These are phyloP conservation scores for Pyracantha coccinea DNA, from an alignment of 331 rosid genomes.

Conservation along the genomic window DNA sequence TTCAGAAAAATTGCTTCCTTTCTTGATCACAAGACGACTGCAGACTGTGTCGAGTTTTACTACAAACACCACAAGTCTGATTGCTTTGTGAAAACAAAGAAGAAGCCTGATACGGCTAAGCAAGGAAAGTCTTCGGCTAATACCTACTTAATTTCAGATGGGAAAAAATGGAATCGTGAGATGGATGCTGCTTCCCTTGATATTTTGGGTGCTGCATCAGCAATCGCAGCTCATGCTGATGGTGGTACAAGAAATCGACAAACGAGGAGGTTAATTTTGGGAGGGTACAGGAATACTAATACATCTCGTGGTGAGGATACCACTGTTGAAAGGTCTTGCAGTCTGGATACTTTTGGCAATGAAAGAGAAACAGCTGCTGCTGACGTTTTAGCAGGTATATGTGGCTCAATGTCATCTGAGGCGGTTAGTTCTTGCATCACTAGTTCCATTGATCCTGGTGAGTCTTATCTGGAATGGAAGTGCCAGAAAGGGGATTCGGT, in stretches of 20 bases:
- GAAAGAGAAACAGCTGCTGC: constrained; percentile 86
- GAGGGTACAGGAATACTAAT: constrained; percentile 37
- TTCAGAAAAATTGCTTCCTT: constrained; percentile 73
- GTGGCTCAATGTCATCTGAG: constrained; percentile 80
- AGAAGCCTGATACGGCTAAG: constrained; percentile 45
- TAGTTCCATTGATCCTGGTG: constrained; percentile 60
- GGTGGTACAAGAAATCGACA: constrained; percentile 30
- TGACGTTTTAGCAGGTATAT: constrained; percentile 89
- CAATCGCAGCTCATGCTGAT: constrained; percentile 57
- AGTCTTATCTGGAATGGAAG: constrained; percentile 43
- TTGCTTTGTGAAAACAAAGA: constrained; percentile 55
- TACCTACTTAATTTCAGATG: constrained; percentile 46
- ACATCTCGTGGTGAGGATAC: constrained; percentile 27
- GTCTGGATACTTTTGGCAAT: constrained; percentile 49
- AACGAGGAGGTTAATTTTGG: constrained; percentile 34
- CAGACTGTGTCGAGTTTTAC: constrained; percentile 92
- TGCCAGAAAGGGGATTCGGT: constrained; percentile 33
- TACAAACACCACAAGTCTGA: constrained; percentile 90
- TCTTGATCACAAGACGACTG: constrained; percentile 85
- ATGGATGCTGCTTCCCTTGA: constrained; percentile 70
- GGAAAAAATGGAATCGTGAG: constrained; percentile 73
- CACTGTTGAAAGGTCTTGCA: constrained; percentile 31
- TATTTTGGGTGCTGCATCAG: constrained; percentile 79
- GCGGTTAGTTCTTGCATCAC: constrained; percentile 80
- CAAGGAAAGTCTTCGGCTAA: constrained; percentile 43